Evolutionary conservation across 768 basidiomycete species (phyloP).

Genomic region (Bullera alba): DNA sequence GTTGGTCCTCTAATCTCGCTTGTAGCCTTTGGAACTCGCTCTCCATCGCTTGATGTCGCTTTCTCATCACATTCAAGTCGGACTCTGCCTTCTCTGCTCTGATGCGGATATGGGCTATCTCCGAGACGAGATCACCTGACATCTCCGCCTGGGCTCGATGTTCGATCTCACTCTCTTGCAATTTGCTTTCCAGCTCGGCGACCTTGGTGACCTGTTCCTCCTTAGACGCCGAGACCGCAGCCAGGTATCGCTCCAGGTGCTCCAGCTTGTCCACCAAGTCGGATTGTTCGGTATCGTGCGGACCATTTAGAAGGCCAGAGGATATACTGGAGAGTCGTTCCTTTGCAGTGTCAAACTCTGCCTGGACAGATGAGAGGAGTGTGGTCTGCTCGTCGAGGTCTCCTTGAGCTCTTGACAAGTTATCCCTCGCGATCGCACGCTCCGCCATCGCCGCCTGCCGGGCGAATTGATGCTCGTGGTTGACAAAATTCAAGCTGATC

Average conservation of each 20-base stretch:
- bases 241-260: neutral
- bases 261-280: neutral
- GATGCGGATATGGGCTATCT: neutral
- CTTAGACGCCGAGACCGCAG: neutral
- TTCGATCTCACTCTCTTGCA: neutral
- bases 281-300: too few relatives aligned
- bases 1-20: neutral
- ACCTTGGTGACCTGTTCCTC: constrained; percentile 1
- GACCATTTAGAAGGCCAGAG: neutral
- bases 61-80: neutral
- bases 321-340: neutral
- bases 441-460: constrained; percentile 27
- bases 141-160: neutral
- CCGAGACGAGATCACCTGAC: neutral
- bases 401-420: constrained; percentile 7
- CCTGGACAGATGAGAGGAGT: neutral
- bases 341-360: neutral
- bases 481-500: constrained; percentile 34
- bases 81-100: neutral
- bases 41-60: neutral
- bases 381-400: constrained; percentile 12
- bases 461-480: constrained; percentile 37
- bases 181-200: neutral
- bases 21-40: neutral
- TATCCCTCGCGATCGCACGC: constrained; percentile 19